Base-by-base conservation (phyloP, 306 rosid species). In the Pueraria montana region DNA sequence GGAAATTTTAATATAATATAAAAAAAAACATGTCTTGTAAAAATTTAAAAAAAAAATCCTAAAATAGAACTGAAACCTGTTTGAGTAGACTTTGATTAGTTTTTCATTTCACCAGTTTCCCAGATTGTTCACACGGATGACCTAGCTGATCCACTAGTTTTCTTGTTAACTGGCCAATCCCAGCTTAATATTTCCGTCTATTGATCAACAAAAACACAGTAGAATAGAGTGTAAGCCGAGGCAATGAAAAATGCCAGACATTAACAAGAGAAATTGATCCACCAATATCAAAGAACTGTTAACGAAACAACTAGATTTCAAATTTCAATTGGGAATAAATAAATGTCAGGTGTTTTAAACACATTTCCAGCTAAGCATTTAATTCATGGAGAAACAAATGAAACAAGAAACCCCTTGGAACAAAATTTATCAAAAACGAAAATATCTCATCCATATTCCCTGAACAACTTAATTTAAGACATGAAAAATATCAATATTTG, bases 391-490 rank as follows among this genome's bases (percentile, higher is more conserved):
- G 34, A 52, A 56, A 79, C 50, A 73, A 80, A 73, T 78, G 76
- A 72, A 50, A 55, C 80, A 64, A 65, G 80, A 80, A 77, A 46
- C 82, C 72, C 87, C 78, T 38, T 36, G 46, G 46, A 72, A 52
- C 80, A 81, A 86, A 83, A 74, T 32, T 80, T 81, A 76, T 76
- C 68, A 65, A 64, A 80, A 82, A 76, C 14, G 34, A 50, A 82
- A 64, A 86, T 23, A 68, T 68, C 76, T 45, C 79, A 88, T 82
- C 78, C 80, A 77, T 74, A 88, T 86, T 82, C 74, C 78, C 82
- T 77, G 64, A 69, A 53, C 75, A 82, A 73, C 75, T 83, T 49
- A 83, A 82, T 40, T 73, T 72, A 84, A 46, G 77, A 83, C 87
- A 79, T 78, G 18, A 72, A 85, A 82, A 87, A 80, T 82, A 78